Evolutionary conservation across 257 asterid species (phyloP), one percentile per base, ranked within the genome.

Genomic region (Cruciata laevipes): DNA sequence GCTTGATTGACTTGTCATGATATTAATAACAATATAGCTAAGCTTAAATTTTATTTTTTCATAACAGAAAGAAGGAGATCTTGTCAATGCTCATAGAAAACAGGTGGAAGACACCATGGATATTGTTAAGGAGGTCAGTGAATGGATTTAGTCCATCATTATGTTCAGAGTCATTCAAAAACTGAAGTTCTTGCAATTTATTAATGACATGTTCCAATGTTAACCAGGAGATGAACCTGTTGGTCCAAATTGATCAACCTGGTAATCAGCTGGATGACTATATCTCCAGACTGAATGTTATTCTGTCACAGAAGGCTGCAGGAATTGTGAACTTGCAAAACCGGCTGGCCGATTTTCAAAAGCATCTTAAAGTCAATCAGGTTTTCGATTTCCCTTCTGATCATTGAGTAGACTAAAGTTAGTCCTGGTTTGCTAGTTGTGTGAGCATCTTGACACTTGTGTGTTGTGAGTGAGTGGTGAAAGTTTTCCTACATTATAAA

Each of bases 61-160:
- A 60, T 61, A 17, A 59, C 35, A 79, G 83, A 77, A 79, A 75
- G 83, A 79, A 70, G 95, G 87, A 76, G 92, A 87, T 71, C 98
- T 91, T 42, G 91, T 91, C 58, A 82, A 76, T 80, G 91, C 96
- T 65, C 98, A 91, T 72, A 71, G 95, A 66, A 87, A 76, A 77
- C 98, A 89, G 77, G 98, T 91, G 58, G 98, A 91, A 77, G 94
- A 87, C 67, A 91, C 95, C 1, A 91, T 91, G 96, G 95, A 87
- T 66, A 82, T 89, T 42, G 95, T 89, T 67, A 79, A 21, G 63
- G 71, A 75, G 80, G 80, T 72, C 3, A 18, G 73, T 59, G 42
- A n/a, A 20, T 59, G 42, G 8, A 20, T 37, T 3, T 33, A 32
- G 16, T 42, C 13, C 16, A 30, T 53, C 4, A 3, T 30, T 30